Evolutionary conservation across 345 rosid genomes (phyloP), one percentile per base, ranked within the genome.

Genomic region (Aegle marmelos): DNA sequence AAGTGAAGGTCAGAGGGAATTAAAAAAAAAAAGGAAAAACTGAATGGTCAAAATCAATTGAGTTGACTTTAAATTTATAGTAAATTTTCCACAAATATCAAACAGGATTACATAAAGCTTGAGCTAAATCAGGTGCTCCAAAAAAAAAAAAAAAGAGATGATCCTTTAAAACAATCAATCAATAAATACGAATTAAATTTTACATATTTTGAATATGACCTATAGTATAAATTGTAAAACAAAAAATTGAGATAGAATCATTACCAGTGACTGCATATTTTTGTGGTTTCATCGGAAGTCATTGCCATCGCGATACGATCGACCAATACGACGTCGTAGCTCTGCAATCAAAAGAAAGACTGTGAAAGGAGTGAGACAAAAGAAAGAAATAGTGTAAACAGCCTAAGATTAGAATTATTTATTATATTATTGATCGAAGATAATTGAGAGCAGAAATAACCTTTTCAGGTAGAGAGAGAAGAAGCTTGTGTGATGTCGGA

Each of bases 241-340:
- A 48, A 56, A 56, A 24, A 37, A 28, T 24, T 17, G 1, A 48
- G 16, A n/a, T 22, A 4, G 19, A 70, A 71, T 4, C 62, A 82
- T 50, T 87, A 95, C 98, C 98, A 95, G 92, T 95, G 98, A 83
- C 71, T 79, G 89, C 98, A 95, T 14, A 89, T 81, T 79, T 79
- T 86, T 37, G 91, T 89, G 83, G 87, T 75, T 48, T 90, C 98
- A 80, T 88, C 98, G 11, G 91, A 72, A 72, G 85, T 86, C 66
- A 85, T 65, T 69, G 81, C 94, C 98, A 95, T 95, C 82, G 74
- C 81, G 77, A 70, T 66, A 28, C 3, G 10, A 37, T 59, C 48
- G 53, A 50, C 28, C 28, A 34, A 24, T 28, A 74, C 70, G 67
- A 63, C 67, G 74, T n/a, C 76, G 28, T n/a, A 45, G 50, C 50